Conservation (phyloP, 2,329 filamentous ascomycete species). For the Coniochaeta sp. region DNA sequence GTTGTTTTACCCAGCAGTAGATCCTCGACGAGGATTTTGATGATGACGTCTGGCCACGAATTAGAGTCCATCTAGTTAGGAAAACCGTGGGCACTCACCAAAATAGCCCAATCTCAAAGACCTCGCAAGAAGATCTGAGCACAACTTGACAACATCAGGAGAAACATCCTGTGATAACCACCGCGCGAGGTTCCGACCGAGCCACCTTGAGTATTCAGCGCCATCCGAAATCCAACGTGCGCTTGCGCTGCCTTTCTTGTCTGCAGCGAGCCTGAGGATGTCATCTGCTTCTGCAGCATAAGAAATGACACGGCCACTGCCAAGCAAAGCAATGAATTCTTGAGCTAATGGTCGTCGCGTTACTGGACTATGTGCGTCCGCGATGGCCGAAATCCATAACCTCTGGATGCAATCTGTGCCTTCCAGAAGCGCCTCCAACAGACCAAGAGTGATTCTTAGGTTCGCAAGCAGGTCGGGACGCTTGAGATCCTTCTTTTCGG, state of each 20-base stretch:
- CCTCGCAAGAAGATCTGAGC: constrained; percentile 45
- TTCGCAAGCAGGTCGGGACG: constrained; percentile 35
- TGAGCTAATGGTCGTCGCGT: constrained; percentile 28
- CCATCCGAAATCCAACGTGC: constrained; percentile 58
- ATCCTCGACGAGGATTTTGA: constrained; percentile 25
- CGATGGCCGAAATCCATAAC: constrained; percentile 27
- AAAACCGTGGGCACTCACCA: constrained; percentile 39
- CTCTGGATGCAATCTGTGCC: constrained; percentile 25
- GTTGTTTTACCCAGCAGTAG: constrained; percentile 24
- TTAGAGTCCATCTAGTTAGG: constrained; percentile 10
- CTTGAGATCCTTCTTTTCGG: constrained; percentile 26
- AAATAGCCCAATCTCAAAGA: constrained; percentile 65
- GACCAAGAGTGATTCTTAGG: constrained; percentile 32
- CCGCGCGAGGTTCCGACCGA: constrained; percentile 54
- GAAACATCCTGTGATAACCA: constrained; percentile 28
- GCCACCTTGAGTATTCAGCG: constrained; percentile 59
- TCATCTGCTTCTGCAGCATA: constrained; percentile 48
- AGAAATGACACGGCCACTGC: constrained; percentile 41
- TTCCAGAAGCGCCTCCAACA: constrained; percentile 33
- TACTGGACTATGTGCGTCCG: constrained; percentile 6
- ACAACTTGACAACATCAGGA: constrained; percentile 30
- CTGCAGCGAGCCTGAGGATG: constrained; percentile 29
- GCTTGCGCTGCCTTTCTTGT: constrained; percentile 11
- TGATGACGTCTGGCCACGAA: constrained; percentile 28
- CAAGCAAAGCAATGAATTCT: constrained; percentile 37